phyloP scores from a whole-genome alignment of 345 rosid species.

The Acer campestre region DNA sequence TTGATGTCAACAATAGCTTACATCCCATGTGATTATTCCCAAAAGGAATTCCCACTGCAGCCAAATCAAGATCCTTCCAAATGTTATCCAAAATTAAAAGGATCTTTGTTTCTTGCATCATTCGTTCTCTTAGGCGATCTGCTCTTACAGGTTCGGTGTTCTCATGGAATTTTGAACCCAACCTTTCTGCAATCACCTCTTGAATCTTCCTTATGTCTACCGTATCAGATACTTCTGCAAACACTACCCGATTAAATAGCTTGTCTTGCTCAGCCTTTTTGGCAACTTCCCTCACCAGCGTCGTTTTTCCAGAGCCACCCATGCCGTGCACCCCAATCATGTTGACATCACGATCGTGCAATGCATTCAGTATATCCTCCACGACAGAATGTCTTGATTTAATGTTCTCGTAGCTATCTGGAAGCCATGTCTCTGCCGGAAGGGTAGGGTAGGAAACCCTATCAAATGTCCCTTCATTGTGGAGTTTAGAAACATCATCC shows the following conservation, averaged over 20 bases:
- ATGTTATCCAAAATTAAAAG: slow-evolving; percentile 35
- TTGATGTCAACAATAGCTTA: slow-evolving; percentile 35
- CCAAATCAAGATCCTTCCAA: slow-evolving; percentile 26
- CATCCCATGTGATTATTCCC: slow-evolving; percentile 16
- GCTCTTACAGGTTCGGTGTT: neutral
- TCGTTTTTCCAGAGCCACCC: slow-evolving; percentile 3
- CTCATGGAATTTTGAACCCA: slow-evolving; percentile 13
- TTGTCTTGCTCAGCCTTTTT: neutral
- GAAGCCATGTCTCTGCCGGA: no score
- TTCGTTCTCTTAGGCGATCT: neutral
- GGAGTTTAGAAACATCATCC: neutral
- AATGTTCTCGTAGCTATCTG: no score
- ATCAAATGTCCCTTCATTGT: neutral
- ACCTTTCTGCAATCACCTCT: slow-evolving; percentile 13
- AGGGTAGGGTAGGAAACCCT: no score
- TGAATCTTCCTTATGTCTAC: slow-evolving; percentile 20
- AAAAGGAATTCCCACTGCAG: slow-evolving; percentile 31
- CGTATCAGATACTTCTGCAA: slow-evolving; percentile 15
- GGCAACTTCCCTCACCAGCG: slow-evolving; percentile 17
- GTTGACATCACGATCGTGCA: no score
- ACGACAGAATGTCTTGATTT: no score
- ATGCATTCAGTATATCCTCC: no score
- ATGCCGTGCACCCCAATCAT: no score
- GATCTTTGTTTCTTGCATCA: slow-evolving; percentile 16
- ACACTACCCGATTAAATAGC: slow-evolving; percentile 14